A percentile compares a stretch with the other conserved stretches of the same genome.
phyloP scores from a whole-genome alignment of 257 asterid genomes.

The Fraxinus excelsior region DNA sequence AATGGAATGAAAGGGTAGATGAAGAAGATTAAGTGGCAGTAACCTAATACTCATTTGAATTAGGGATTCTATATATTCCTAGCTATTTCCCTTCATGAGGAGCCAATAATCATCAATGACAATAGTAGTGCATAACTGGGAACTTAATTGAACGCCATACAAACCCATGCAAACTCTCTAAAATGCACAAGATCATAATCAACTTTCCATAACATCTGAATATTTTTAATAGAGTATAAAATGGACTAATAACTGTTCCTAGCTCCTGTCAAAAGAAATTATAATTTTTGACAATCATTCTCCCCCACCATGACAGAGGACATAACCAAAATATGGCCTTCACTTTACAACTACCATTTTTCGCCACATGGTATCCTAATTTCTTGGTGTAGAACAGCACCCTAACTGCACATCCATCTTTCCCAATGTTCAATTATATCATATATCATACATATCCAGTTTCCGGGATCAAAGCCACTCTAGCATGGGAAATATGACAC shows the following conservation, averaged over 20 bases:
- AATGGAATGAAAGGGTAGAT: not conserved
- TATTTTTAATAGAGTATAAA: not conserved
- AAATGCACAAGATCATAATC: not conserved
- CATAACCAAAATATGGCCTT: not conserved
- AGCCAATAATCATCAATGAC: not conserved
- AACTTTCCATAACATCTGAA: not conserved
- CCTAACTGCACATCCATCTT: not conserved
- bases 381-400: not conserved
- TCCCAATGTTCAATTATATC: conserved; percentile 7
- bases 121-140: not conserved
- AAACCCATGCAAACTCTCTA: not conserved
- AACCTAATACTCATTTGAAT: not conserved
- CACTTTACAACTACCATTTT: not conserved
- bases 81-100: not conserved
- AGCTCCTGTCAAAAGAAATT: not conserved
- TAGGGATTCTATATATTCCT: not conserved
- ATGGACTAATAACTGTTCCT: not conserved
- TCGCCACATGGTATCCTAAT: conserved; percentile 3
- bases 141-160: not conserved
- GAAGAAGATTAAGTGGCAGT: not conserved
- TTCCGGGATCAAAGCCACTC: not conserved
- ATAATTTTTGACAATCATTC: not conserved
- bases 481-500: not conserved
- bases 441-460: conserved; percentile 7
- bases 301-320: not conserved